Evolutionary conservation across 2,329 filamentous ascomycete species (phyloP).

Genomic region (Colletotrichum tanaceti): DNA sequence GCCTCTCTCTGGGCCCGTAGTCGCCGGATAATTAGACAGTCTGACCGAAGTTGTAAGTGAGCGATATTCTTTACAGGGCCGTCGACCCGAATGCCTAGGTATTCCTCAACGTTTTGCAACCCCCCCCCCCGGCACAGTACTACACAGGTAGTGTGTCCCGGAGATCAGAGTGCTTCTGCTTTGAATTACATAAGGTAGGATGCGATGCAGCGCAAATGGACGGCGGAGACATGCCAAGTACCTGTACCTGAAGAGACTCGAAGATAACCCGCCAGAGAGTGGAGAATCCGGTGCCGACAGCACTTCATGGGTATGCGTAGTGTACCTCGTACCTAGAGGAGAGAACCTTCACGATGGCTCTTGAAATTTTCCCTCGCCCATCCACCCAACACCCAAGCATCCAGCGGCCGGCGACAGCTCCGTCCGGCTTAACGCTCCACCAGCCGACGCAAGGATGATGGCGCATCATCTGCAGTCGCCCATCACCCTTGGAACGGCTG

Average conservation of each 20-base stretch:
- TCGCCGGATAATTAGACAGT: conserved; percentile 9
- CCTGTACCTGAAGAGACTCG: conserved; percentile 14
- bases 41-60: conserved; percentile 21
- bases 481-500: not conserved
- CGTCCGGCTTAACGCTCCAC: conserved; percentile 2
- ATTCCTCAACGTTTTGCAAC: conserved; percentile 2
- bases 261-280: conserved; percentile 22
- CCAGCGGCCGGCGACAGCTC: not conserved
- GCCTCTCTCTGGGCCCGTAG: conserved; percentile 3
- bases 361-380: conserved; percentile 20
- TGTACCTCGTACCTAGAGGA: no score
- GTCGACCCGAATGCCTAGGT: conserved; percentile 30
- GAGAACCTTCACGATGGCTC: conserved; percentile 40
- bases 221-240: conserved; percentile 7
- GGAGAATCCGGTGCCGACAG: conserved; percentile 30
- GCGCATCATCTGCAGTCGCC: conserved; percentile 11
- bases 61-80: conserved; percentile 37
- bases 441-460: conserved; percentile 25
- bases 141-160: not conserved
- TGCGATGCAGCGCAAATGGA: not conserved
- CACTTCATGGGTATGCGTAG: no score
- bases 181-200: no score
- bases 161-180: no score
- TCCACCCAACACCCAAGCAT: not conserved
- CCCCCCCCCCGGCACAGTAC: not conserved